phyloP scores from a whole-genome alignment of 1,284 basidiomycete genomes.

The Peniophora sp. region DNA sequence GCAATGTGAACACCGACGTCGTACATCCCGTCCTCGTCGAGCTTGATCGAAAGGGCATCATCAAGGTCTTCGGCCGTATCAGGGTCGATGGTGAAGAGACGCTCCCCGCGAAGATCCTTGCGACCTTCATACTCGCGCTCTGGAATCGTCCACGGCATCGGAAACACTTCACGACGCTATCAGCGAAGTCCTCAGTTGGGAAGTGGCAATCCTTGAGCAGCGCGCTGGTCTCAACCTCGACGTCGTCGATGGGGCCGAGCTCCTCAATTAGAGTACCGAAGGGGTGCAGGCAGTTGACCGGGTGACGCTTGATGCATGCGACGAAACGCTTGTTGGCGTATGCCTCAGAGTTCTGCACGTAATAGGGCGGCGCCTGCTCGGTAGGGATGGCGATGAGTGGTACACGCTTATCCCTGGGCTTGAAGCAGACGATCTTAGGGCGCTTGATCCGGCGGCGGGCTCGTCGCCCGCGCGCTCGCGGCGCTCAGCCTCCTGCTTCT shows the following conservation, averaged over 20 bases:
- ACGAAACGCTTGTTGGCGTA: slow-evolving; percentile 93
- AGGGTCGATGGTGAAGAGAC: slow-evolving; percentile 94
- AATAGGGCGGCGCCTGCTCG: slow-evolving; percentile 95
- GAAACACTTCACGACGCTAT: slow-evolving; percentile 91
- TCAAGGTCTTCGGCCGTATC: slow-evolving; percentile 87
- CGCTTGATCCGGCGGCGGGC: slow-evolving; percentile 74
- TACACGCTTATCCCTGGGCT: slow-evolving; percentile 98
- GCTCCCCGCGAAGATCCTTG: slow-evolving; percentile 78
- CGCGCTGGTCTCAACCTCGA: slow-evolving; percentile 96
- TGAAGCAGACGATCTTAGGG: slow-evolving; percentile 99
- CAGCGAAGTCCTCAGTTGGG: slow-evolving; percentile 89
- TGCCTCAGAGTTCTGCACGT: slow-evolving; percentile 88
- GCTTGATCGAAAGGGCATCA: slow-evolving; percentile 86
- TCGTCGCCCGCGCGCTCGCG: slow-evolving; percentile 92
- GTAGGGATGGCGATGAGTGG: slow-evolving; percentile 99
- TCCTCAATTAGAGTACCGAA: slow-evolving; percentile 98
- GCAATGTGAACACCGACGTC: slow-evolving; percentile 93
- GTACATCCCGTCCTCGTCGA: slow-evolving; percentile 85
- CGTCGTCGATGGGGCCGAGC: slow-evolving; percentile 95
- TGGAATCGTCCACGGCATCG: slow-evolving; percentile 59
- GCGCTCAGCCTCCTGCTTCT: slow-evolving; percentile 98
- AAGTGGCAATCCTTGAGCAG: slow-evolving; percentile 98
- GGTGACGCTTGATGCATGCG: slow-evolving; percentile 96
- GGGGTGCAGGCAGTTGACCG: slow-evolving; percentile 94
- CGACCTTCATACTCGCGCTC: slow-evolving; percentile 85